phyloP scores from a whole-genome alignment of 129 eudicot genomes.

The Flaveria brownii region DNA sequence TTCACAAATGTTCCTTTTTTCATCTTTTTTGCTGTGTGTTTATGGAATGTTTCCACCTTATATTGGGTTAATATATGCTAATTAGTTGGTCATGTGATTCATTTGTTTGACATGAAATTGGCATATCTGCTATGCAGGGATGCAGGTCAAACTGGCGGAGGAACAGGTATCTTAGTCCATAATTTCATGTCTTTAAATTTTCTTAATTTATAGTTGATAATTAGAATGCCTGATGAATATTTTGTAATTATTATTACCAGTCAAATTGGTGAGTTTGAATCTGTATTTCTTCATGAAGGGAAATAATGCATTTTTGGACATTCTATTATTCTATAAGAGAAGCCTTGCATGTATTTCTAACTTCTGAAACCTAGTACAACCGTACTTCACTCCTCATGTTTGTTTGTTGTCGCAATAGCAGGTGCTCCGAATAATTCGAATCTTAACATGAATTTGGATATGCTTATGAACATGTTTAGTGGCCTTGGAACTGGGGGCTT shows the following conservation, averaged over 20 bases:
- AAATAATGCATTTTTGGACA: background rate
- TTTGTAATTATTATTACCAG: background rate
- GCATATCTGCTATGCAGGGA: conserved; percentile 43
- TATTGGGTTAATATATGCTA: conserved; percentile 3
- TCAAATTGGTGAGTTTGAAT: background rate
- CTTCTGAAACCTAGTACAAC: background rate
- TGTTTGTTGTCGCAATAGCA: conserved; percentile 17
- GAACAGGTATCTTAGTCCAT: conserved; percentile 39
- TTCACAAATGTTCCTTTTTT: background rate
- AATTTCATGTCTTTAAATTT: background rate
- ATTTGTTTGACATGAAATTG: conserved; percentile 16
- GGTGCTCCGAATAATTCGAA: conserved; percentile 51
- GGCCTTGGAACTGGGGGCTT: conserved; percentile 66
- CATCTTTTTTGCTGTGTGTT: background rate
- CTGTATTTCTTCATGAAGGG: background rate
- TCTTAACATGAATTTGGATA: conserved; percentile 56
- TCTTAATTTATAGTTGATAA: background rate
- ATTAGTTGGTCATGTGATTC: conserved; percentile 9
- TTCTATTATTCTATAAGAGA: background rate
- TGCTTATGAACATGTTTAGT: conserved; percentile 84
- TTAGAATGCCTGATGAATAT: background rate
- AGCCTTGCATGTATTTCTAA: background rate
- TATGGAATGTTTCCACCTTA: background rate
- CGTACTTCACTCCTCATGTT: background rate
- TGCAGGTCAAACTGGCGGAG: conserved; percentile 52